Evolutionary conservation across 208 protist genomes (phyloP), one percentile per base, ranked within the genome.

Genomic region (Phytomonas francai): DNA sequence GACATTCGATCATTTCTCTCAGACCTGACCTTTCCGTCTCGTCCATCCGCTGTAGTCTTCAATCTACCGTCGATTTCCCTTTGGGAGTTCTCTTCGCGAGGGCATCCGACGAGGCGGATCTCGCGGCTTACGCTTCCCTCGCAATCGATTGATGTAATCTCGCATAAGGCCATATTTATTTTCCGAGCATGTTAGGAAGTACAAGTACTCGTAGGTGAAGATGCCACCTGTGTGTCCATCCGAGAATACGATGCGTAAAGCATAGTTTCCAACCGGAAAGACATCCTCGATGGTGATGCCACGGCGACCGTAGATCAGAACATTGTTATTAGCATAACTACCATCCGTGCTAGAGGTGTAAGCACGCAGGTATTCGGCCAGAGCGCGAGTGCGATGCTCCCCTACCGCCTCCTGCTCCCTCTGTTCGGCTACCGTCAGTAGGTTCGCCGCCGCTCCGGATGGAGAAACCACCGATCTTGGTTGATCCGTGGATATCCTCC

Each of bases 321-420:
- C 74, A 54, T 84, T 74, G 11, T 63, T 33, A 0, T 72, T 54
- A 36, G 77, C 68, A 27, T 79, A 76, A 39, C 79, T 79, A 6
- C 84, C 88, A 36, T 97, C 91, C 8, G 89, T 94, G 81, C 85
- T 92, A 12, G 89, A 79, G 7, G 91, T 91, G 71, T 91, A 88
- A 11, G 74, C 87, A 3, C 91, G 84, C 65, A 97, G 74, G 70
- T 88, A 94, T 66, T 97, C 87, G 1, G 91, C 87, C 39, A 95
- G 60, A 12, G 73, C 83, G 39, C 79, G 81, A n/a, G 78, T 87
- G 51, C 79, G 73, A 45, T 74, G 56, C 27, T 62, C 58, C 34
- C 54, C 12, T 22, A 12, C 32, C 16, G 65, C 14, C 28, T 27
- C 7, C 7, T 19, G 32, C 39, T 19, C 1, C 29, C 19, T 3